These are phyloP conservation scores for Hanseniaspora meyeri DNA, from an alignment of 805 yeast genomes.

Conservation along the genomic window DNA sequence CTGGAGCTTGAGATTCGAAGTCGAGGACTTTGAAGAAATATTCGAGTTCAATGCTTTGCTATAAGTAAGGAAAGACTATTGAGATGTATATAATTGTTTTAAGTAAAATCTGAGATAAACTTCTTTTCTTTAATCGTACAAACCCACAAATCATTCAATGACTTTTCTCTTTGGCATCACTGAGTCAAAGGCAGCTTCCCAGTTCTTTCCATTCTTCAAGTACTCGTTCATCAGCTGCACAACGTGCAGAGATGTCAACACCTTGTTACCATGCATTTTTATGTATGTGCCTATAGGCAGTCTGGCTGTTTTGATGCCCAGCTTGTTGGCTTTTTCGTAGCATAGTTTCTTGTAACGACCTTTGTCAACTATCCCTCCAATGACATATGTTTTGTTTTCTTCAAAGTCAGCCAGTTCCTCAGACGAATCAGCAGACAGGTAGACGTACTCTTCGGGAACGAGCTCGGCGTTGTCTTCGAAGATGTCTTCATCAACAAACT, in stretches of 20 bases:
- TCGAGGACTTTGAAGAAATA: slow-evolving; percentile 31
- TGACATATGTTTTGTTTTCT: slow-evolving; percentile 62
- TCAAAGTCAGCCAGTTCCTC: slow-evolving; percentile 51
- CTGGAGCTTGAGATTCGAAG: slow-evolving; percentile 71
- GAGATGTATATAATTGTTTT: background rate
- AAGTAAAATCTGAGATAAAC: too few species aligned
- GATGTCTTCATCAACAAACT: slow-evolving; percentile 31
- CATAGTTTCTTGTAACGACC: slow-evolving; percentile 78
- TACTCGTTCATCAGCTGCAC: slow-evolving; percentile 72
- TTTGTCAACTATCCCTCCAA: slow-evolving; percentile 95
- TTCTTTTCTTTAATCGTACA: too few species aligned
- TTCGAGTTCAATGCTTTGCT: slow-evolving; percentile 17
- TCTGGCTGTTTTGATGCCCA: slow-evolving; percentile 61
- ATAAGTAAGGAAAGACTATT: background rate
- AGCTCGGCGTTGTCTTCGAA: slow-evolving; percentile 25
- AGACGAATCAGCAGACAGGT: slow-evolving; percentile 79
- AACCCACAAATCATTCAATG: slow-evolving; percentile 20
- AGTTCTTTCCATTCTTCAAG: slow-evolving; percentile 55
- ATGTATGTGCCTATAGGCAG: slow-evolving; percentile 82
- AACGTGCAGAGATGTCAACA: slow-evolving; percentile 90
- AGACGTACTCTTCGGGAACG: slow-evolving; percentile 36
- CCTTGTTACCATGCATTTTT: slow-evolving; percentile 71
- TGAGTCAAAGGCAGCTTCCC: slow-evolving; percentile 79
- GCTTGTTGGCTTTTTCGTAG: slow-evolving; percentile 59
- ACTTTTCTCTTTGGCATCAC: slow-evolving; percentile 74